phyloP scores from a whole-genome alignment of 2,329 filamentous ascomycete genomes.

The Emergomyces orientalis region DNA sequence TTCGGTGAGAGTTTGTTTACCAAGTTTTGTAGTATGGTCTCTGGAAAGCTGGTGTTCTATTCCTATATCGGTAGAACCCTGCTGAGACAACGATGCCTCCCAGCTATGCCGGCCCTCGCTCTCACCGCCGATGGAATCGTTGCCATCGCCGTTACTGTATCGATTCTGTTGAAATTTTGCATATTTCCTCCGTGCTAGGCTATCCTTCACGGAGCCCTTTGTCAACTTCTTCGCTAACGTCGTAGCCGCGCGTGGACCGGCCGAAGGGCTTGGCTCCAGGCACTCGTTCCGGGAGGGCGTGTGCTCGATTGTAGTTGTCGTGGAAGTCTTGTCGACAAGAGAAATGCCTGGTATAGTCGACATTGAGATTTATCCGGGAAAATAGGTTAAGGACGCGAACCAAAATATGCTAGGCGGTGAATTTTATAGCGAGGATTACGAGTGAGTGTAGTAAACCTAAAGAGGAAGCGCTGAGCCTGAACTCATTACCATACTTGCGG shows the following conservation, averaged over 20 bases:
- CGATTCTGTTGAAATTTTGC: conserved; percentile 47
- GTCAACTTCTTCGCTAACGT: conserved; percentile 25
- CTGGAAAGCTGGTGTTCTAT: neutral
- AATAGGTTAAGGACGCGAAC: neutral
- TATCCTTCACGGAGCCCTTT: conserved; percentile 30
- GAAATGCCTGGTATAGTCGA: conserved; percentile 23
- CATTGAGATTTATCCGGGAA: conserved; percentile 16
- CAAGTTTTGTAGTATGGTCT: neutral
- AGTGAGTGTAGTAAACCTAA: neutral
- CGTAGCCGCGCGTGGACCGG: conserved; percentile 16
- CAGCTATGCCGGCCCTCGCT: conserved; percentile 8
- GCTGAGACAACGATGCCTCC: neutral
- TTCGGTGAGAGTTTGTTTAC: neutral
- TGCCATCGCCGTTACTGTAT: conserved; percentile 27
- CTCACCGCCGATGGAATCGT: neutral
- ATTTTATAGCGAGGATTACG: conserved; percentile 1
- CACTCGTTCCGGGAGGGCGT: conserved; percentile 17
- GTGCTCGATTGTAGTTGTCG: conserved; percentile 20
- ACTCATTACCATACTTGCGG: neutral
- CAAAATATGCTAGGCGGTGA: neutral
- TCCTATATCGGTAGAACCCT: neutral
- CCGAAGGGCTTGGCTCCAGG: conserved; percentile 17
- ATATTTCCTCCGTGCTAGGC: conserved; percentile 37
- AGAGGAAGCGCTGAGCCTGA: neutral
- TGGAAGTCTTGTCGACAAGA: conserved; percentile 34